These are phyloP conservation scores for Dendrostoma leiphaemia DNA, from an alignment of 2,329 filamentous ascomycete species.

Conservation along the genomic window DNA sequence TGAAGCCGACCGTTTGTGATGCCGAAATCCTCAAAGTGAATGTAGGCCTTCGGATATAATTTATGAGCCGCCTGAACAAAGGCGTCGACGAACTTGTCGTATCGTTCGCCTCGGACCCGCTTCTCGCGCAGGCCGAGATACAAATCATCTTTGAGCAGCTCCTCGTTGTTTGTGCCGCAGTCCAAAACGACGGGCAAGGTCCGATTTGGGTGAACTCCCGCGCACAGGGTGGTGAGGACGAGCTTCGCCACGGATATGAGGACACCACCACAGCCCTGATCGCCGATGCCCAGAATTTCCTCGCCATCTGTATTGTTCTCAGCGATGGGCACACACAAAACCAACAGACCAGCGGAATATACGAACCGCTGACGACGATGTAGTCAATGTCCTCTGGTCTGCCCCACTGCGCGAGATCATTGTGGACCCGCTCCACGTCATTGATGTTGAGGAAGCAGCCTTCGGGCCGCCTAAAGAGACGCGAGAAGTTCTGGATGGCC, in stretches of 20 bases:
- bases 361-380: conserved; percentile 77
- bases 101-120: conserved; percentile 67
- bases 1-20: conserved; percentile 58
- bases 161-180: conserved; percentile 79
- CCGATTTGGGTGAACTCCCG: conserved; percentile 78
- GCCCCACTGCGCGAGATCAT: conserved; percentile 67
- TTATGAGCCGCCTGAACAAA: conserved; percentile 69
- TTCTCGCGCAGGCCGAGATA: conserved; percentile 73
- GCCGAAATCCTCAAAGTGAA: conserved; percentile 90
- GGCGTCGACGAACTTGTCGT: conserved; percentile 72
- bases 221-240: conserved; percentile 78
- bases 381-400: conserved; percentile 75
- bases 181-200: conserved; percentile 81
- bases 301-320: conserved; percentile 46
- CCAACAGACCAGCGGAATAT: conserved; percentile 17
- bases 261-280: conserved; percentile 83
- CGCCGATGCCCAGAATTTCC: conserved; percentile 83
- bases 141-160: conserved; percentile 70
- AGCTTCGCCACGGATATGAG: conserved; percentile 84
- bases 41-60: conserved; percentile 74
- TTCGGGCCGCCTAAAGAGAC: conserved; percentile 73
- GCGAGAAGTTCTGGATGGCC: conserved; percentile 81
- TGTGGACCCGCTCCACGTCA: conserved; percentile 63
- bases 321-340: neutral
- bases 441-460: conserved; percentile 79